A percentile compares a stretch with the other conserved stretches of the same genome.
Conservation (phyloP, 352 stramenopile species). For the Phytophthora citricola region DNA sequence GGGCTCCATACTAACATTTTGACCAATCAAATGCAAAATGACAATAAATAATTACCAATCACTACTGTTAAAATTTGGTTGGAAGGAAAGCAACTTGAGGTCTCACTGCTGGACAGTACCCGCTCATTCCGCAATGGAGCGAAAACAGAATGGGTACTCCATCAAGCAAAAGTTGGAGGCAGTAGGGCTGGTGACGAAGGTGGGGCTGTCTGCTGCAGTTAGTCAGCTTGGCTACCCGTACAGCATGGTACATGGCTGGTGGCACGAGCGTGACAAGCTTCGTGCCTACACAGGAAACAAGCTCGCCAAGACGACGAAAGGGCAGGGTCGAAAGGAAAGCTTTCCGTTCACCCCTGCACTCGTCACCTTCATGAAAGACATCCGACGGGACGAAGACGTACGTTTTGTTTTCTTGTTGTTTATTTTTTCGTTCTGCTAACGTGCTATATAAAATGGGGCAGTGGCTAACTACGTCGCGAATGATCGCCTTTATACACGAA, state of each 20-base stretch:
- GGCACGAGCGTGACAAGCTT: not conserved
- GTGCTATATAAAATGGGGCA: not conserved
- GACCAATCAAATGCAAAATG: not conserved
- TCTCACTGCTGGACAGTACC: not conserved
- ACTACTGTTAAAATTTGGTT: not conserved
- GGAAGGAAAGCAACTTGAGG: not conserved
- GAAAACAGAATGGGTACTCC: not conserved
- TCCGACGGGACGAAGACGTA: not conserved
- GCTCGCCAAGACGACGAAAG: not conserved
- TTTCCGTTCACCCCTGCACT: constrained; percentile 5
- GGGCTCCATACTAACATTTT: not conserved
- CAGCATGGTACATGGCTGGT: not conserved
- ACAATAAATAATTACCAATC: not conserved
- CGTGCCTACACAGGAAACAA: not conserved
- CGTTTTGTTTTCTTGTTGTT: not conserved
- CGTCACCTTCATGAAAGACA: constrained; percentile 2
- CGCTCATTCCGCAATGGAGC: not conserved
- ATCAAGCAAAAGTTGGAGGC: not conserved
- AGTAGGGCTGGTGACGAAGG: not conserved
- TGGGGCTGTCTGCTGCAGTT: not conserved
- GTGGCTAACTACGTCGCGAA: not conserved
- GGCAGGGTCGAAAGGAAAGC: not conserved
- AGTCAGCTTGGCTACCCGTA: not conserved
- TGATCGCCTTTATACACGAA: not conserved
- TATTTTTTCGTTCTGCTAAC: not conserved